These are phyloP conservation scores for Leccinellum luteum DNA, from an alignment of 768 basidiomycete species.

Conservation along the genomic window DNA sequence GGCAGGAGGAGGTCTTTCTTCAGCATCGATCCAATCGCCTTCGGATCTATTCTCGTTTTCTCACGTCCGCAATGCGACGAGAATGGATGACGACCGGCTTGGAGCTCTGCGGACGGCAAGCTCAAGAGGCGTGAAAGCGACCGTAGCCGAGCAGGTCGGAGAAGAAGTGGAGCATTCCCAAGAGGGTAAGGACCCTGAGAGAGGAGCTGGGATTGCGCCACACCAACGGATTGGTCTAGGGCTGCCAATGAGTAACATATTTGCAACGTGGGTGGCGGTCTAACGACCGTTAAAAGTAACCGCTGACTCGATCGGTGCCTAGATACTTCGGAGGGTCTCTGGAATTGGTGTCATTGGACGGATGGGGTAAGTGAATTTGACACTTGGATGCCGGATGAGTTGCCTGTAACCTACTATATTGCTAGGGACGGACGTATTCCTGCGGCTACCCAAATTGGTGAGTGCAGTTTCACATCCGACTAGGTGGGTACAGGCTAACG, in stretches of 20 bases:
- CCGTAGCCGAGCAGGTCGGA: slow-evolving; percentile 75
- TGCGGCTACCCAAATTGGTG: slow-evolving; percentile 79
- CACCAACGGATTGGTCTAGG: slow-evolving; percentile 78
- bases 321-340: slow-evolving; percentile 85
- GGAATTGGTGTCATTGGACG: slow-evolving; percentile 75
- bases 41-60: slow-evolving; percentile 90
- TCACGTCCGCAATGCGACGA: slow-evolving; percentile 71
- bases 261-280: slow-evolving; percentile 59
- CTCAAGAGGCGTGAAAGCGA: slow-evolving; percentile 66
- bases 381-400: neutral
- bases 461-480: slow-evolving; percentile 21
- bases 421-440: slow-evolving; percentile 77
- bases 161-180: slow-evolving; percentile 22
- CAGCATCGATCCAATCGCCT: slow-evolving; percentile 53
- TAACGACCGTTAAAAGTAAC: neutral
- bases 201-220: slow-evolving; percentile 43
- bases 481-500: neutral
- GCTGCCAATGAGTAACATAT: slow-evolving; percentile 87
- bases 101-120: slow-evolving; percentile 65
- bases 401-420: neutral
- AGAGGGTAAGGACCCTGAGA: slow-evolving; percentile 37
- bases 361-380: slow-evolving; percentile 62
- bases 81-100: slow-evolving; percentile 64
- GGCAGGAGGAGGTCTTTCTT: slow-evolving; percentile 69
- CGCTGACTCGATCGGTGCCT: neutral